phyloP scores from a whole-genome alignment of 2,329 filamentous ascomycete genomes.

The Cladophialophora psammophila region DNA sequence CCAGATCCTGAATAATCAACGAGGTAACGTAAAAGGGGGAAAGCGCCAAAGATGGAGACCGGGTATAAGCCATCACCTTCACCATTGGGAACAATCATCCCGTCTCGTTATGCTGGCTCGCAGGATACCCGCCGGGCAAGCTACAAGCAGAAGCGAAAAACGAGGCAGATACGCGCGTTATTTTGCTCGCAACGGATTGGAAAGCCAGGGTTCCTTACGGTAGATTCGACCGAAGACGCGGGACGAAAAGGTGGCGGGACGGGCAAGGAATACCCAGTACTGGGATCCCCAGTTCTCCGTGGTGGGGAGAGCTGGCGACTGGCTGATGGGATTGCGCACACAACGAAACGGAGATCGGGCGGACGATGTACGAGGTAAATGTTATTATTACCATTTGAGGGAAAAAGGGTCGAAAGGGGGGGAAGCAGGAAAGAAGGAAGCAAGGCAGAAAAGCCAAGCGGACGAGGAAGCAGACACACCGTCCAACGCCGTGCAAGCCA shows the following conservation, averaged over 20 bases:
- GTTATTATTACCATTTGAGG: too few relatives aligned
- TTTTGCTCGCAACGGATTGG: neutral
- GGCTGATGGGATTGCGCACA: neutral
- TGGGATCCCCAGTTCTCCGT: too few relatives aligned
- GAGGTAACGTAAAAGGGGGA: neutral
- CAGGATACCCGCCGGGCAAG: neutral
- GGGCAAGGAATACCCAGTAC: too few relatives aligned
- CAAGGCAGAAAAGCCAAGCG: neutral
- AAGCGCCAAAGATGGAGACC: constrained; percentile 5
- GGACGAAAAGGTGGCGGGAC: constrained; percentile 4
- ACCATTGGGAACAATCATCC: neutral
- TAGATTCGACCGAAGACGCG: constrained; percentile 20
- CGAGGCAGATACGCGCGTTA: neutral
- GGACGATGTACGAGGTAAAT: neutral
- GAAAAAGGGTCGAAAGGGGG: neutral
- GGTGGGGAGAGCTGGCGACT: constrained; percentile 1
- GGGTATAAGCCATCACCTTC: constrained; percentile 15
- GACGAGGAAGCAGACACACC: too few relatives aligned
- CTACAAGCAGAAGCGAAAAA: neutral
- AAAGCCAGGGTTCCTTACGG: neutral
- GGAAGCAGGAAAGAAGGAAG: neutral
- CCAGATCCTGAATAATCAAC: constrained; percentile 23
- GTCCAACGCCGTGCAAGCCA: neutral
- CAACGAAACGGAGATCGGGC: neutral
- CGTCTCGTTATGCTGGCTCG: neutral